phyloP scores from a whole-genome alignment of 2,329 filamentous ascomycete genomes.

The Fusarium newnesense region DNA sequence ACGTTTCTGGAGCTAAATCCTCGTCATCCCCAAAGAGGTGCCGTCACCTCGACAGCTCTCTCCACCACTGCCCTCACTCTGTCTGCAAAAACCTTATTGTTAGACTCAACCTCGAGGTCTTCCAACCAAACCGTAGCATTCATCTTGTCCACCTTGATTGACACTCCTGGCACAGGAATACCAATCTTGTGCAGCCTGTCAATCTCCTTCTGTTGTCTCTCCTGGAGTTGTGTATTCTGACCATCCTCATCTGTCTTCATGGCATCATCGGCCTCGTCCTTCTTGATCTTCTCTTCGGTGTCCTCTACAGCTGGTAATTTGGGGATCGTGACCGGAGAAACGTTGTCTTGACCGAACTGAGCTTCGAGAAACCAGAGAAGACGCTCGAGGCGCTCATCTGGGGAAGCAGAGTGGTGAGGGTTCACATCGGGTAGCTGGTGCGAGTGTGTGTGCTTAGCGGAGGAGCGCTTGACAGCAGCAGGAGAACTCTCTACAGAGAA shows the following conservation, averaged over 20 bases:
- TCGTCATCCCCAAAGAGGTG: conserved; percentile 71
- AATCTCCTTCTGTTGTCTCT: conserved; percentile 75
- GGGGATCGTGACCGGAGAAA: conserved; percentile 78
- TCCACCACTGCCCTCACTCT: conserved; percentile 91
- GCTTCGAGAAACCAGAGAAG: conserved; percentile 97
- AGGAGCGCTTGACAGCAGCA: conserved; percentile 84
- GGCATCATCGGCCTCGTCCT: conserved; percentile 52
- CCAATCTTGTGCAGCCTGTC: conserved; percentile 83
- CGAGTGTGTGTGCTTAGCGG: conserved; percentile 48
- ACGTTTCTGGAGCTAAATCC: background rate
- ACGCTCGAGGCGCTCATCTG: conserved; percentile 82
- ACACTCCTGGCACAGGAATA: conserved; percentile 89
- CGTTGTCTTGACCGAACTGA: conserved; percentile 88
- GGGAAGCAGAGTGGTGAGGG: conserved; percentile 76
- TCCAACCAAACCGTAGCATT: conserved; percentile 92
- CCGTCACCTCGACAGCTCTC: conserved; percentile 86
- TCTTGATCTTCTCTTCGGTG: conserved; percentile 47
- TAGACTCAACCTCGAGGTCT: conserved; percentile 88
- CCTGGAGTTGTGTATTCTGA: conserved; percentile 58
- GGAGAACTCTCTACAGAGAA: conserved; percentile 93
- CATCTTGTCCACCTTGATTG: conserved; percentile 88
- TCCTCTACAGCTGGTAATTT: conserved; percentile 59
- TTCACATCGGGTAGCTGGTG: conserved; percentile 66
- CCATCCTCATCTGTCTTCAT: conserved; percentile 50
- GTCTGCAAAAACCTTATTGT: conserved; percentile 80